phyloP scores from a whole-genome alignment of 129 eudicot genomes.

The Pseudognaphalium luteoalbum region DNA sequence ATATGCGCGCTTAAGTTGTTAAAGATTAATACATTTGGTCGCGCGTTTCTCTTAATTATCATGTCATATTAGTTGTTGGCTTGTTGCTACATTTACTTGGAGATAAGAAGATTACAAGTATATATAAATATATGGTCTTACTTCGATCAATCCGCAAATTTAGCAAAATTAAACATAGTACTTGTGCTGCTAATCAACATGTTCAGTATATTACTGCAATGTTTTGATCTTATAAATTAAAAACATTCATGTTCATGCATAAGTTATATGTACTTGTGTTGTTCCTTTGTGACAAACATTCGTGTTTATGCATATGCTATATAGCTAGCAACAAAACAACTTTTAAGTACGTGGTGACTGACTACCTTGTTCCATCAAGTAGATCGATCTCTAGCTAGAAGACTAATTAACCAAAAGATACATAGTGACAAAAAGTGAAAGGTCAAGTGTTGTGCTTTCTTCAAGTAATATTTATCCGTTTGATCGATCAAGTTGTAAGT shows the following conservation, averaged over 20 bases:
- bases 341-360: not conserved
- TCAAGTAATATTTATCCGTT: not conserved
- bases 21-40: not conserved
- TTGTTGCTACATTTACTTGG: too few relatives aligned
- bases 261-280: not conserved
- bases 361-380: not conserved
- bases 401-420: not conserved
- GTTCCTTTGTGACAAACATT: conserved; percentile 2
- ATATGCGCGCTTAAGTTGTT: not conserved
- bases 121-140: too few relatives aligned
- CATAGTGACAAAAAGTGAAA: not conserved
- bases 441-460: not conserved
- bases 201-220: too few relatives aligned
- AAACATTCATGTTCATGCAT: not conserved
- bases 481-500: too few relatives aligned
- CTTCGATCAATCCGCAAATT: too few relatives aligned
- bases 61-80: too few relatives aligned
- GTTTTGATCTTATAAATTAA: too few relatives aligned
- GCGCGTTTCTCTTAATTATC: too few relatives aligned
- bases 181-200: too few relatives aligned
- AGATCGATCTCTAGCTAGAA: not conserved
- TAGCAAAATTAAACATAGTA: too few relatives aligned
- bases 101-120: too few relatives aligned
- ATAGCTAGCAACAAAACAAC: not conserved
- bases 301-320: not conserved